Percentiles rank a stretch among this genome's conserved stretches.
Evolutionary conservation across 2,329 filamentous ascomycete species (phyloP).

Genomic region (Claviceps sp.): DNA sequence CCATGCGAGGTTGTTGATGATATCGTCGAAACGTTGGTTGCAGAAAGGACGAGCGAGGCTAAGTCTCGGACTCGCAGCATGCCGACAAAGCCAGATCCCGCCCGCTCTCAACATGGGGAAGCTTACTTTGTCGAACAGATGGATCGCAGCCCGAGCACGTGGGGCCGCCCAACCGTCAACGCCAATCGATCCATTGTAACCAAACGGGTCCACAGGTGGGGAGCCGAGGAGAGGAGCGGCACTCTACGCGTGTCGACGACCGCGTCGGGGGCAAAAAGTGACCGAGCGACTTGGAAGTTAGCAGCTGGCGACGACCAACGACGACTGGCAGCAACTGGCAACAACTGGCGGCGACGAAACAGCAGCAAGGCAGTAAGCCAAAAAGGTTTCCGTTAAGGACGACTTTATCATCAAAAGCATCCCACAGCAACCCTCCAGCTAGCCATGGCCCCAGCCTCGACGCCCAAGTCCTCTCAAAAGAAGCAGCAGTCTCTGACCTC

Average conservation of each 20-base stretch:
- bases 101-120: background rate
- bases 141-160: background rate
- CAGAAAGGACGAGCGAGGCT: background rate
- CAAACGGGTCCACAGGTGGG: background rate
- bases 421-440: background rate
- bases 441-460: conserved; percentile 18
- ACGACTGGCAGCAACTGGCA: no score
- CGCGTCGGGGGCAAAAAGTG: background rate
- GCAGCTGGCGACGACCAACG: no score
- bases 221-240: background rate
- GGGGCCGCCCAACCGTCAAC: background rate
- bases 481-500: conserved; percentile 76
- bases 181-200: background rate
- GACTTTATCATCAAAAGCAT: background rate
- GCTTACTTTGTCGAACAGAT: background rate
- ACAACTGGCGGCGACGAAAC: no score
- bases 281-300: background rate
- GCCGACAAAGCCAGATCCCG: background rate
- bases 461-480: conserved; percentile 29
- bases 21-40: background rate
- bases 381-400: no score
- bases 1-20: background rate
- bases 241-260: background rate
- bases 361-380: no score
- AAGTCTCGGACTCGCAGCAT: background rate